Evolutionary conservation across 345 rosid genomes (phyloP).

Genomic region (Eucalyptus lansdowneana): DNA sequence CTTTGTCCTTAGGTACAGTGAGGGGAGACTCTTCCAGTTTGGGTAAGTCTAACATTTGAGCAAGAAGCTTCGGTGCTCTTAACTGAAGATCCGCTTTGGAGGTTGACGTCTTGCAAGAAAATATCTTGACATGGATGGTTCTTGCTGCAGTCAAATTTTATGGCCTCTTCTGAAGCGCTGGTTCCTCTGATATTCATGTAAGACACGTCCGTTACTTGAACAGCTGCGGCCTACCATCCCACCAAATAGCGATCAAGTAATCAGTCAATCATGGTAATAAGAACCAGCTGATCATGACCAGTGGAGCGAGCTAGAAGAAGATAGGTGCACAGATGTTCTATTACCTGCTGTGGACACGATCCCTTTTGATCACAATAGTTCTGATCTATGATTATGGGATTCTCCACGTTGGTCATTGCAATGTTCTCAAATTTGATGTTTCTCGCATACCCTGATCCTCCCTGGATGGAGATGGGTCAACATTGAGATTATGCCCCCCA

Average conservation of each 20-base stretch:
- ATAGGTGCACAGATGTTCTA: neutral
- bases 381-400: constrained; percentile 80
- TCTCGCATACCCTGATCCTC: constrained; percentile 71
- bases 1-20: constrained; percentile 9
- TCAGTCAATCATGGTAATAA: neutral
- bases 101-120: constrained; percentile 28
- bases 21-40: constrained; percentile 32
- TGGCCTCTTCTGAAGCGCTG: constrained; percentile 50
- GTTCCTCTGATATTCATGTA: constrained; percentile 72
- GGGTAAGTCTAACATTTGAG: constrained; percentile 21
- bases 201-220: constrained; percentile 53
- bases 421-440: constrained; percentile 55
- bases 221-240: constrained; percentile 46
- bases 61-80: constrained; percentile 48
- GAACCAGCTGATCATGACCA: neutral
- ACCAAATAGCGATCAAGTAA: neutral
- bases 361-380: constrained; percentile 55
- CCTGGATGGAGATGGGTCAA: constrained; percentile 17
- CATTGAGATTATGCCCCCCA: neutral
- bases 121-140: constrained; percentile 47
- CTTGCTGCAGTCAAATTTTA: constrained; percentile 53
- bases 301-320: neutral
- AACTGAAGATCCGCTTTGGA: constrained; percentile 1
- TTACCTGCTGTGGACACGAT: constrained; percentile 59
- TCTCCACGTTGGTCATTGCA: constrained; percentile 50